Evolutionary conservation across 1,139 yeast species (phyloP).

Genomic region (Williopsis jadinii): DNA sequence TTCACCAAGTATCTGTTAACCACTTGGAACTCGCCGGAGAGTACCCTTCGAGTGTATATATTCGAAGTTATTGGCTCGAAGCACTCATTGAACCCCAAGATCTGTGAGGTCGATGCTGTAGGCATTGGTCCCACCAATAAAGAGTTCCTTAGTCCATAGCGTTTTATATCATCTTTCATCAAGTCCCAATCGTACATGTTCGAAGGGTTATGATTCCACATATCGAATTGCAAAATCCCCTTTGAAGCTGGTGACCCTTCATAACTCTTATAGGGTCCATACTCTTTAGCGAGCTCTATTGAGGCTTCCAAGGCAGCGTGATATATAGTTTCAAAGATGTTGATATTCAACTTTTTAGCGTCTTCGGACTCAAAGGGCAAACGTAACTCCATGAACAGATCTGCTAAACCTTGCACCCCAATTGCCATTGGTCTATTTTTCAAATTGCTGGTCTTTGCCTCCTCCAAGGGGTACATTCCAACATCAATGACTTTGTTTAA

Average conservation of each 20-base stretch:
- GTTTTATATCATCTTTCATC: conserved; percentile 51
- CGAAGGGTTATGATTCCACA: conserved; percentile 74
- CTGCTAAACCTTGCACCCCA: conserved; percentile 91
- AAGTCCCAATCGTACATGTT: conserved; percentile 61
- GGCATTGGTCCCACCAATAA: conserved; percentile 91
- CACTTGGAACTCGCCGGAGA: conserved; percentile 85
- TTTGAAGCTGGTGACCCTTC: conserved; percentile 78
- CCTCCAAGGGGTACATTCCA: conserved; percentile 70
- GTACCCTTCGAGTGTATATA: conserved; percentile 78
- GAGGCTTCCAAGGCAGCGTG: conserved; percentile 84
- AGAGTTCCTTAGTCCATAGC: conserved; percentile 74
- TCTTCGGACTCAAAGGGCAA: conserved; percentile 73
- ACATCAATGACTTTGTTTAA: conserved; percentile 73
- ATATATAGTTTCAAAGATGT: conserved; percentile 83
- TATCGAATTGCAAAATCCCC: conserved; percentile 71
- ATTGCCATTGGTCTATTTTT: conserved; percentile 81
- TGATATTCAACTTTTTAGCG: conserved; percentile 65
- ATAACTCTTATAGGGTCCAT: conserved; percentile 64
- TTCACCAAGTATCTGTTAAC: conserved; percentile 78
- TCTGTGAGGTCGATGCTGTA: conserved; percentile 89
- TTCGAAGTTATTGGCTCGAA: conserved; percentile 90
- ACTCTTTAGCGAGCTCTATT: conserved; percentile 56
- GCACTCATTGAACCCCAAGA: conserved; percentile 83
- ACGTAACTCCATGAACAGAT: conserved; percentile 68
- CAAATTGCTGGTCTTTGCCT: conserved; percentile 63